Conservation (phyloP, 371 early-diverging fungal genomes). For the Blakeslea trispora region DNA sequence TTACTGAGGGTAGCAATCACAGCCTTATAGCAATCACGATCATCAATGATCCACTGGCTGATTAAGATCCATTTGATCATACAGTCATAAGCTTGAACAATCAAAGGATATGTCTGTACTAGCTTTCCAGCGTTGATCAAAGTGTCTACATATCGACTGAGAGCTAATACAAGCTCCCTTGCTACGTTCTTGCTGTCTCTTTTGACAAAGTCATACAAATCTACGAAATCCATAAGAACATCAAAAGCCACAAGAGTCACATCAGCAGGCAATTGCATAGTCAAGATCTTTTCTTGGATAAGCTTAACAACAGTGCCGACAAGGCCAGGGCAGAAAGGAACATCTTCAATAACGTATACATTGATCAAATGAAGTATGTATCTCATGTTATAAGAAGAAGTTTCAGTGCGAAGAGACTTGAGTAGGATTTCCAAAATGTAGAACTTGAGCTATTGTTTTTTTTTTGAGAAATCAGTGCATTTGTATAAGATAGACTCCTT, state of each 20-base stretch:
- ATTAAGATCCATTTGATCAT: constrained; percentile 74
- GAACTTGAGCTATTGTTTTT: constrained; percentile 70
- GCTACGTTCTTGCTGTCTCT: constrained; percentile 73
- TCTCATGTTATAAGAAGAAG: constrained; percentile 66
- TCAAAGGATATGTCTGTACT: constrained; percentile 55
- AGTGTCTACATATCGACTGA: constrained; percentile 73
- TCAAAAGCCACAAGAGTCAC: constrained; percentile 74
- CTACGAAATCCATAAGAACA: constrained; percentile 65
- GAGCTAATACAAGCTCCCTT: constrained; percentile 67
- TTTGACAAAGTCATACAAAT: constrained; percentile 67
- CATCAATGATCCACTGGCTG: constrained; percentile 77
- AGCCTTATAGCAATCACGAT: constrained; percentile 66
- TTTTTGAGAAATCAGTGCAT: too few relatives aligned
- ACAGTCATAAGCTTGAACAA: constrained; percentile 75
- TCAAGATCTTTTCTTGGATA: constrained; percentile 76
- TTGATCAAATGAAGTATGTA: constrained; percentile 70
- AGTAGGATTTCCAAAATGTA: constrained; percentile 70
- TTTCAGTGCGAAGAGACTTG: constrained; percentile 68
- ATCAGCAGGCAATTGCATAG: constrained; percentile 66
- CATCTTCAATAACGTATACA: constrained; percentile 79
- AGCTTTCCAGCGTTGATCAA: constrained; percentile 49
- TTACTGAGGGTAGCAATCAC: constrained; percentile 70
- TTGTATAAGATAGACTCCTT: too few relatives aligned
- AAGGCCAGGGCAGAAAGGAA: constrained; percentile 72
- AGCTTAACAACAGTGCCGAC: constrained; percentile 70